phyloP scores from a whole-genome alignment of 129 eudicot species.

The Pulicaria dysenterica region DNA sequence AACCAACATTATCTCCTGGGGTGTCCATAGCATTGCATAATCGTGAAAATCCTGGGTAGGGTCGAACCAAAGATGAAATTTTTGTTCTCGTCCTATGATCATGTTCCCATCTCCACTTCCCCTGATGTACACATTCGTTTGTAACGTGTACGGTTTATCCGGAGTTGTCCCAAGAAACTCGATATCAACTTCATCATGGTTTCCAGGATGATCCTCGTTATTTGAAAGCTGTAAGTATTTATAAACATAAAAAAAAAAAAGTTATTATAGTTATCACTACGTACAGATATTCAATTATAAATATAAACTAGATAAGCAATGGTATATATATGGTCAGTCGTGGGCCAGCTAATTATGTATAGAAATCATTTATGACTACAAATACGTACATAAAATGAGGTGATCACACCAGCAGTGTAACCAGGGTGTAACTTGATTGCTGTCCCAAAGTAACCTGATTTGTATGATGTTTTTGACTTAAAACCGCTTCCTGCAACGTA shows the following conservation, averaged over 20 bases:
- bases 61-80: conserved; percentile 86
- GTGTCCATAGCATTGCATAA: conserved; percentile 81
- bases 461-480: conserved; percentile 55
- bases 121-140: conserved; percentile 73
- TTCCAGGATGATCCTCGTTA: conserved; percentile 64
- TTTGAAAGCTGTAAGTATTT: conserved; percentile 60
- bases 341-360: too few species aligned
- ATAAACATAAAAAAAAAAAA: background rate
- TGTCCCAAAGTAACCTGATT: conserved; percentile 75
- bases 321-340: too few species aligned
- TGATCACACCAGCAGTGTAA: conserved; percentile 88
- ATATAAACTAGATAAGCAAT: too few species aligned
- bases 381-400: conserved; percentile 69
- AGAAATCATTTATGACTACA: too few species aligned
- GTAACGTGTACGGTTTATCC: conserved; percentile 68
- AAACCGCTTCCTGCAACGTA: conserved; percentile 75
- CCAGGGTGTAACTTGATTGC: conserved; percentile 83
- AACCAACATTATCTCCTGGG: conserved; percentile 65
- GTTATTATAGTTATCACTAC: too few species aligned
- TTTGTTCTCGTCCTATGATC: conserved; percentile 77
- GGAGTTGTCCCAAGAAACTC: conserved; percentile 78
- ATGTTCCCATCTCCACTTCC: conserved; percentile 83
- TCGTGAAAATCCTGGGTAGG: conserved; percentile 78
- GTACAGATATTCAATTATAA: conserved; percentile 16
- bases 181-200: conserved; percentile 80